Base-by-base conservation (phyloP, 306 rosid genomes). In the Acacia confusa region DNA sequence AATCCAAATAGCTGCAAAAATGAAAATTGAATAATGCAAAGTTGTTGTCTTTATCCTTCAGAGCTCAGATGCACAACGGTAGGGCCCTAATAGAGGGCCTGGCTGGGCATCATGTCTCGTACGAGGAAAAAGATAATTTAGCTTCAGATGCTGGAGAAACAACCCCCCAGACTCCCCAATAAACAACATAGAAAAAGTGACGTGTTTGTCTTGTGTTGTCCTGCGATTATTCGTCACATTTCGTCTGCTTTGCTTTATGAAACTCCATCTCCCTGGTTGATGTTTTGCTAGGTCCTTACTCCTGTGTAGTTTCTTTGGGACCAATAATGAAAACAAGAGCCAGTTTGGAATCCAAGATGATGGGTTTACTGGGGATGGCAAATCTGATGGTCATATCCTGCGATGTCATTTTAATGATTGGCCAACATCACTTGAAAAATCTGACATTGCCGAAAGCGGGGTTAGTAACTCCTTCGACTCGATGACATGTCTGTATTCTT, bases 371-470 rank as follows among this genome's bases (percentile, higher is more conserved):
- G 89, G 82, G 64, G 86, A 85, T 71, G 89, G 79, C 4, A 83
- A 86, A 79, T 80, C 92, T 15, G 92, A 88, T 48, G 92, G 92
- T 61, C 92, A 88, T 61, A 83, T 93, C 70, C 85, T 93, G 82
- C 85, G 97, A 61, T 97, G 87, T 79, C 93, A 91, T 76, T 89
- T 92, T 16, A 93, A 91, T 80, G 98, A 90, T 69, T 92, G 97
- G 97, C 97, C 99, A 4, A 48, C 92, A 78, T 89, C 97, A n/a
- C 82, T 88, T 58, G 82, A 89, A 47, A 84, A 89, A 11, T 24
- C 92, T 14, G 88, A 87, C 70, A 80, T 83, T 28, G 77, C 64
- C 32, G 87, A 87, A 69, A 74, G 68, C 83, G 84, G 57, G 60
- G 79, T 53, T 17, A 72, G 75, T 72, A 57, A 4, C 61, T 70